Percentiles rank a stretch among this genome's conserved stretches.
phyloP scores from a whole-genome alignment of 495 filamentous ascomycete species.

The Trichoderma parareesei region DNA sequence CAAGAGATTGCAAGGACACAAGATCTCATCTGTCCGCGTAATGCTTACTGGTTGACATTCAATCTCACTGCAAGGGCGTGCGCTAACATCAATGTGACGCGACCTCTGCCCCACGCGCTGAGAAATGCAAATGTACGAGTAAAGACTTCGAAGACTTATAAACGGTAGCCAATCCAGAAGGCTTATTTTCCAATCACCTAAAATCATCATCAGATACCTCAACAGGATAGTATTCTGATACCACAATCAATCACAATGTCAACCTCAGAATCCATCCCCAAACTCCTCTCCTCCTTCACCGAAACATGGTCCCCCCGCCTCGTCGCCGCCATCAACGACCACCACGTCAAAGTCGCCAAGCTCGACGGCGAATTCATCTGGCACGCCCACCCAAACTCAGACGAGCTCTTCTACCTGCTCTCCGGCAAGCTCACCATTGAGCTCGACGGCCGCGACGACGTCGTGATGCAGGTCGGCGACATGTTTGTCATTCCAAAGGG shows the following conservation, averaged over 20 bases:
- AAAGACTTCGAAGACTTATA: neutral
- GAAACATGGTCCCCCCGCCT: constrained; percentile 17
- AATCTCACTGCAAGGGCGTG: neutral
- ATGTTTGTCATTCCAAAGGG: constrained; percentile 15
- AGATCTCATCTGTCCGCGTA: too few species aligned
- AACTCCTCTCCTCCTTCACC: constrained; percentile 8
- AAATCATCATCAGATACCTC: neutral
- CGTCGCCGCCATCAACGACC: constrained; percentile 20
- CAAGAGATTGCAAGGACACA: too few species aligned
- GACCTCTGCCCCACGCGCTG: neutral
- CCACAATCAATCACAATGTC: neutral
- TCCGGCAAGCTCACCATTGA: constrained; percentile 22
- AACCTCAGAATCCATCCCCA: constrained; percentile 11
- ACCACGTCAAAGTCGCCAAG: constrained; percentile 30
- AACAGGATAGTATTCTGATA: too few species aligned
- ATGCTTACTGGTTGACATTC: too few species aligned
- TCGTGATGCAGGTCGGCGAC: constrained; percentile 14
- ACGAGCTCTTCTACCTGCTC: constrained; percentile 31
- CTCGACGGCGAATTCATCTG: constrained; percentile 28
- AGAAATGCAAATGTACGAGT: neutral
- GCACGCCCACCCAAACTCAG: constrained; percentile 31
- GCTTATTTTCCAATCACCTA: neutral
- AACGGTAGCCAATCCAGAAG: neutral
- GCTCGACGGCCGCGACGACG: constrained; percentile 16
- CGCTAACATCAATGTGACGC: neutral